Evolutionary conservation across 129 eudicot species (phyloP).

Genomic region (Calendula officinalis): DNA sequence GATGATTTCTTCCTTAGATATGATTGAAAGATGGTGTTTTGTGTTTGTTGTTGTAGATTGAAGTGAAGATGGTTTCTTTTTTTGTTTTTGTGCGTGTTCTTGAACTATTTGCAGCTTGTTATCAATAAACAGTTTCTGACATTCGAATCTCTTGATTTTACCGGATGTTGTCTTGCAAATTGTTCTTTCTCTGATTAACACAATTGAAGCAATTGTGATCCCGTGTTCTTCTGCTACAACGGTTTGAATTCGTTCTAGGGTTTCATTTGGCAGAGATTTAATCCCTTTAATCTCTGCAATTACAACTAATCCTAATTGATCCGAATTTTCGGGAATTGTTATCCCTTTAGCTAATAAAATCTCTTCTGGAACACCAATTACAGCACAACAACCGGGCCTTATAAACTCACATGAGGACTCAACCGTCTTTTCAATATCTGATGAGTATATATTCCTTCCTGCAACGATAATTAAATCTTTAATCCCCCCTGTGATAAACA

Average conservation of each 20-base stretch:
- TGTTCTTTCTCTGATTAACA: conserved; percentile 39
- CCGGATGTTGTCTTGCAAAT: conserved; percentile 49
- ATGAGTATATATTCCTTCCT: conserved; percentile 47
- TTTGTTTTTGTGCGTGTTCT: not conserved
- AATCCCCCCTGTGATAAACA: conserved; percentile 50
- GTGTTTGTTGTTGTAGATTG: conserved; percentile 3
- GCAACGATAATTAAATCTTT: conserved; percentile 45
- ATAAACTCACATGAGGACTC: conserved; percentile 42
- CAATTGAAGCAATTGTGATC: conserved; percentile 34
- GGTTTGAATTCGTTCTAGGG: conserved; percentile 23
- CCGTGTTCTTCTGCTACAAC: conserved; percentile 48
- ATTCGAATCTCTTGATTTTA: conserved; percentile 44
- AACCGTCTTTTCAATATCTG: conserved; percentile 52
- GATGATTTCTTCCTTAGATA: conserved; percentile 37
- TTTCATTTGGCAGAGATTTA: conserved; percentile 14
- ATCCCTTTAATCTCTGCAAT: conserved; percentile 47
- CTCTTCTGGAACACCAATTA: conserved; percentile 46
- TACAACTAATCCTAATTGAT: conserved; percentile 43
- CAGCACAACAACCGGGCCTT: conserved; percentile 51
- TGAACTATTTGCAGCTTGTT: conserved; percentile 31
- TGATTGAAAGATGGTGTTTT: conserved; percentile 10
- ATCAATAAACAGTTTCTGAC: conserved; percentile 39
- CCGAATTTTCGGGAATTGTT: conserved; percentile 24
- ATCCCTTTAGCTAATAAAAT: conserved; percentile 35
- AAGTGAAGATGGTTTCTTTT: conserved; percentile 1